Conservation (phyloP, 2,329 filamentous ascomycete species). For the Paracoccidioides brasiliensis region DNA sequence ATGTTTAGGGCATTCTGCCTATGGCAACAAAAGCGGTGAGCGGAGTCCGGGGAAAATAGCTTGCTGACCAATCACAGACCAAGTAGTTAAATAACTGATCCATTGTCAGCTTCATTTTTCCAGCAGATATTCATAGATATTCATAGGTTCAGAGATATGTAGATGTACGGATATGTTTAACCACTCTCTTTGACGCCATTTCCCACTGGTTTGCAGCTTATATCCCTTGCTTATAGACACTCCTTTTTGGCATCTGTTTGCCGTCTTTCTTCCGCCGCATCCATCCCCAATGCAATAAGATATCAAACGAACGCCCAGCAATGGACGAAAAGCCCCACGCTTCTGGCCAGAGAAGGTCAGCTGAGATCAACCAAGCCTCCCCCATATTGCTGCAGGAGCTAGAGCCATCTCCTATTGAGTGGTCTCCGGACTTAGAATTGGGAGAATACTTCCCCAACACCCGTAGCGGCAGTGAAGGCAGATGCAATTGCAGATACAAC, state of each 20-base stretch:
- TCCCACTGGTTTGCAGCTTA: neutral
- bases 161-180: neutral
- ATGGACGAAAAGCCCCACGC: neutral
- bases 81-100: too few relatives aligned
- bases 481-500: neutral
- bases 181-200: neutral
- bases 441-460: slow-evolving; percentile 31
- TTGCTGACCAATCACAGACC: neutral
- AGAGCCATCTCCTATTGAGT: slow-evolving; percentile 65
- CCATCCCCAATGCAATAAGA: neutral
- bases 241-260: too few relatives aligned
- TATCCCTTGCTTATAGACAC: neutral
- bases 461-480: slow-evolving; percentile 7
- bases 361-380: neutral
- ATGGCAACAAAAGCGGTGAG: neutral
- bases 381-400: slow-evolving; percentile 51
- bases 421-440: slow-evolving; percentile 34
- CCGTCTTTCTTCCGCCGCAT: too few relatives aligned
- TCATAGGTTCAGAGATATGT: neutral
- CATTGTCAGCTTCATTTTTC: neutral
- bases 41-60: neutral
- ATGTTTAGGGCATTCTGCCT: slow-evolving; percentile 12
- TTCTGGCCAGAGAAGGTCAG: neutral
- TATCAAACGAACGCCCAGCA: neutral
- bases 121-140: neutral